A percentile compares a stretch with the other conserved stretches of the same genome.
phyloP scores from a whole-genome alignment of 495 filamentous ascomycete species.

The Neurospora sp. region DNA sequence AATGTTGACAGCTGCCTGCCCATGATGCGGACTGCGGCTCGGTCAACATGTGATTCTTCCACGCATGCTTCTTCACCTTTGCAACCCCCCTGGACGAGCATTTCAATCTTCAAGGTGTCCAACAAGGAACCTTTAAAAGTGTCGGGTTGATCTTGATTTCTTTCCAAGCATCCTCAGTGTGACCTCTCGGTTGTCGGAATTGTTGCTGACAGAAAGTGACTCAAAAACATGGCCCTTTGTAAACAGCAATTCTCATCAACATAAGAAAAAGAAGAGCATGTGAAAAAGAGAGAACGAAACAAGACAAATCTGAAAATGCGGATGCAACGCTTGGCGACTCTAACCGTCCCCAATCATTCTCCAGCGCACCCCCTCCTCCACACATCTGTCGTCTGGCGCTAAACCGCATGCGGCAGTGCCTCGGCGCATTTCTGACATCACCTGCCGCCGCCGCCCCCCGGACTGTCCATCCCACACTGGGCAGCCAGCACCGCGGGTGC shows the following conservation, averaged over 20 bases:
- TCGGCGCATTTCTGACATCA: constrained; percentile 30
- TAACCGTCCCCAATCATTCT: background rate
- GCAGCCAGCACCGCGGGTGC: background rate
- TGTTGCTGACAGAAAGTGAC: background rate
- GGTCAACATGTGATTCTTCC: background rate
- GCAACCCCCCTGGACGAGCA: background rate
- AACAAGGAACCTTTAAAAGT: background rate
- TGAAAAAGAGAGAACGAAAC: background rate
- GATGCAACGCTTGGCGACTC: background rate
- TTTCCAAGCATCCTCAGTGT: background rate
- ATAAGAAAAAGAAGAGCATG: background rate
- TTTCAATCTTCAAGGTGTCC: background rate
- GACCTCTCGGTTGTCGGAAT: background rate
- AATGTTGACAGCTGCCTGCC: background rate
- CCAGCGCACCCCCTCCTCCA: background rate
- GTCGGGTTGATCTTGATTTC: background rate
- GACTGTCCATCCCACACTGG: background rate
- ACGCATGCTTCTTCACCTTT: background rate
- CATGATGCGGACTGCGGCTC: background rate
- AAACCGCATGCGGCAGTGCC: constrained; percentile 23
- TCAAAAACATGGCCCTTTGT: background rate
- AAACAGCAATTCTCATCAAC: background rate
- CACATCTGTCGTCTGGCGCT: constrained; percentile 7
- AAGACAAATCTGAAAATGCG: background rate
- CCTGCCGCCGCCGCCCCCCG: constrained; percentile 11